phyloP scores from a whole-genome alignment of 2,329 filamentous ascomycete species.

The Aspergillus sp. region DNA sequence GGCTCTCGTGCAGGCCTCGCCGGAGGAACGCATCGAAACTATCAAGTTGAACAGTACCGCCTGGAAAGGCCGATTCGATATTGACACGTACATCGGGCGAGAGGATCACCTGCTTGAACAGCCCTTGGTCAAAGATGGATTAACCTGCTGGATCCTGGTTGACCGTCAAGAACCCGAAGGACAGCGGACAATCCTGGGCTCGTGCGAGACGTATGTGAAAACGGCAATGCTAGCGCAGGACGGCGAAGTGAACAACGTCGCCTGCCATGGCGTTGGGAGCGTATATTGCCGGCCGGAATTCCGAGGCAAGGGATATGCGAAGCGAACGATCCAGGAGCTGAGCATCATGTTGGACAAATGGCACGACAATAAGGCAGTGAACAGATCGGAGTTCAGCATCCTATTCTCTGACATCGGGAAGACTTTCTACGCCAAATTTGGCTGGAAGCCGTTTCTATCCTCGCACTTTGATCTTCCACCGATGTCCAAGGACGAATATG shows the following conservation, averaged over 20 bases:
- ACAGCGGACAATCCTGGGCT: slow-evolving; percentile 51
- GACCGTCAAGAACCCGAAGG: slow-evolving; percentile 43
- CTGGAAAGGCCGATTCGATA: slow-evolving; percentile 58
- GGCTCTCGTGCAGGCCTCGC: slow-evolving; percentile 54
- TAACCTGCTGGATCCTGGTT: slow-evolving; percentile 62
- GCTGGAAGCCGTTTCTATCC: slow-evolving; percentile 75
- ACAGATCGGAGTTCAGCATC: slow-evolving; percentile 65
- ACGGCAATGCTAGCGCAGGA: slow-evolving; percentile 46
- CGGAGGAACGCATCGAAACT: slow-evolving; percentile 53
- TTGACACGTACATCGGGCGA: slow-evolving; percentile 58
- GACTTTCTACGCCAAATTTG: slow-evolving; percentile 72
- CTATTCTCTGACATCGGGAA: slow-evolving; percentile 87
- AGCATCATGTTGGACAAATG: slow-evolving; percentile 54
- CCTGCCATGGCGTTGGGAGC: slow-evolving; percentile 72
- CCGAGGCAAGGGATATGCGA: slow-evolving; percentile 73
- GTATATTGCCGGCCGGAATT: slow-evolving; percentile 72
- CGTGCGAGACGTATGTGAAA: slow-evolving; percentile 57
- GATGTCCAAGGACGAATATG: slow-evolving; percentile 23
- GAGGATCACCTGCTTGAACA: slow-evolving; percentile 55
- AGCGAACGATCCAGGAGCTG: slow-evolving; percentile 70
- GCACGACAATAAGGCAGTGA: slow-evolving; percentile 46
- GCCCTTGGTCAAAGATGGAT: slow-evolving; percentile 53
- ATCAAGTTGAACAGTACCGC: slow-evolving; percentile 55
- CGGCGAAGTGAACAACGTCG: slow-evolving; percentile 55
- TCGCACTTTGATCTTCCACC: slow-evolving; percentile 67